These are phyloP conservation scores for Cucumis hystrix DNA, from an alignment of 306 rosid genomes.

Conservation along the genomic window DNA sequence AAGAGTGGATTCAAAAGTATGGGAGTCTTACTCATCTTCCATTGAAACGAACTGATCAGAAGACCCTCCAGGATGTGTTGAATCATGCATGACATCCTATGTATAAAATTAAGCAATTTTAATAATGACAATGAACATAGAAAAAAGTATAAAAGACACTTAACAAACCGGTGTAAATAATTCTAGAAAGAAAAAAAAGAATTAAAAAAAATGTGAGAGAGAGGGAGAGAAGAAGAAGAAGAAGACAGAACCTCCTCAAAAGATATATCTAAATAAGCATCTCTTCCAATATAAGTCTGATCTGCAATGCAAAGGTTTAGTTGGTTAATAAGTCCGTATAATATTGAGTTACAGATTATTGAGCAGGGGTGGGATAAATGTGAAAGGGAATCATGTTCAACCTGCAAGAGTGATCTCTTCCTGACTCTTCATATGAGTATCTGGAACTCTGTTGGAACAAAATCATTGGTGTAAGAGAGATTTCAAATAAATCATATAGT, in stretches of 20 bases:
- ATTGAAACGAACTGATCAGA: constrained; percentile 18
- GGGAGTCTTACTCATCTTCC: constrained; percentile 41
- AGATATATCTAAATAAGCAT: constrained; percentile 32
- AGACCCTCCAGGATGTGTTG: constrained; percentile 13
- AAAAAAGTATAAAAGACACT: neutral
- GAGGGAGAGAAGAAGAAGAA: neutral
- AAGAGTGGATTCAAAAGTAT: constrained; percentile 1
- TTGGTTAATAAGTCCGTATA: neutral
- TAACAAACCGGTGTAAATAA: too few relatives aligned
- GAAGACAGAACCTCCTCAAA: constrained; percentile 51
- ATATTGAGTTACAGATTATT: neutral
- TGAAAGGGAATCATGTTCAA: constrained; percentile 7
- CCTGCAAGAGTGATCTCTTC: constrained; percentile 75
- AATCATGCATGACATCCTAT: constrained; percentile 36
- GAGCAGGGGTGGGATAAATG: neutral
- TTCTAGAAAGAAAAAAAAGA: too few relatives aligned
- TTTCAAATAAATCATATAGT: neutral
- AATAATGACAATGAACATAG: neutral
- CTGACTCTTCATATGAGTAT: constrained; percentile 31
- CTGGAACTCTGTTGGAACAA: constrained; percentile 29
- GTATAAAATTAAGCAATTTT: neutral
- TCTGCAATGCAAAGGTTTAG: constrained; percentile 27
- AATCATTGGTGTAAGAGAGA: neutral
- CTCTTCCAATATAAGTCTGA: constrained; percentile 28
- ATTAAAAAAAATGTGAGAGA: too few relatives aligned